Base-by-base conservation (phyloP, 1,284 basidiomycete genomes). In the Peniophora sp. region DNA sequence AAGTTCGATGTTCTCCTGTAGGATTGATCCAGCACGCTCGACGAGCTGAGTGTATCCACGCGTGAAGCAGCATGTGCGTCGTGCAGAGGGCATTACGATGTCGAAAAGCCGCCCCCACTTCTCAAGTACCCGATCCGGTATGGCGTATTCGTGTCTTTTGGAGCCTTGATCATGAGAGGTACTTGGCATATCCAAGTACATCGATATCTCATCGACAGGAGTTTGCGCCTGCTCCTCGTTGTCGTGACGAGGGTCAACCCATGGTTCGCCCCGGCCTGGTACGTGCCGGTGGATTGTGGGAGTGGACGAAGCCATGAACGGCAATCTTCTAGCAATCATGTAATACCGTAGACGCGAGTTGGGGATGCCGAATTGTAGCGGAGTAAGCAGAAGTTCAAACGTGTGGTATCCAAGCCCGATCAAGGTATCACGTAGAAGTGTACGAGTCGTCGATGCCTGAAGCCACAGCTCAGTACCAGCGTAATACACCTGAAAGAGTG, bases 71-170 rank as follows among this genome's bases (percentile, higher is more conserved):
- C 87, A 89, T 1, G 78, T 80, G 47, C 84, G 67, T 42, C 62
- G 63, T n/a, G 76, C 68, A 3, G 77, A 79, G 0, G 85, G 85
- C 8, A 77, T 61, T 9, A 88, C 82, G 46, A 90, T 87, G 57
- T 90, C 87, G 58, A 89, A 89, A 22, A 89, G 64, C 22, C 81
- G 69, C 0, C 86, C 87, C 84, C 87, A 89, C 63, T 83, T 88
- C 55, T 66, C 57, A 10, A 90, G 64, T n/a, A 86, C 72, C 49
- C 75, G 78, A 51, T 83, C 78, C 2, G 83, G 75, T 11, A 89
- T 71, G 17, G 59, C 64, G 54, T 66, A 42, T 5, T 56, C 50
- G 6, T 53, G 59, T 60, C 59, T 15, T 53, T 41, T 32, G 27
- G 27, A 32, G 5, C 27, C 27, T 12, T 32, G 6, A 5, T 12